These are phyloP conservation scores for Pythium aristosporum DNA, from an alignment of 352 stramenopile genomes.

Conservation along the genomic window DNA sequence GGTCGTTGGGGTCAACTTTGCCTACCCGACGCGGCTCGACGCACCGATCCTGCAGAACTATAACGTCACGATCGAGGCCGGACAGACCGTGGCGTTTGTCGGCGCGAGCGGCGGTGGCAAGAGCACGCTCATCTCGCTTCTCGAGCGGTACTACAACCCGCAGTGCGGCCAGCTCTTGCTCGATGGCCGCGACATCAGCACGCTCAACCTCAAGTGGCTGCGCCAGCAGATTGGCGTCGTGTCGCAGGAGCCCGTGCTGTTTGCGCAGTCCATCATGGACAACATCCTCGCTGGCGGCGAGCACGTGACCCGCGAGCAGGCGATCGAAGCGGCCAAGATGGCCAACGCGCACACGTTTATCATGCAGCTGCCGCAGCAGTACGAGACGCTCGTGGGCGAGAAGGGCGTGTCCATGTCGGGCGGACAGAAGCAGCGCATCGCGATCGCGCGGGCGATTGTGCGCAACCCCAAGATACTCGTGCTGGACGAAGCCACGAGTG, in stretches of 20 bases:
- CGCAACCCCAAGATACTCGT: conserved; percentile 11
- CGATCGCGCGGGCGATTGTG: conserved; percentile 73
- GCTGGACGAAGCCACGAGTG: conserved; percentile 12
- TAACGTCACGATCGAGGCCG: conserved; percentile 31
- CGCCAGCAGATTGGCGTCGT: conserved; percentile 4
- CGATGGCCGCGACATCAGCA: conserved; percentile 56
- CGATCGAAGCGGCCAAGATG: not conserved
- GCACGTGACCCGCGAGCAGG: not conserved
- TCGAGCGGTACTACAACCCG: conserved; percentile 87
- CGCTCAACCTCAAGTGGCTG: conserved; percentile 46
- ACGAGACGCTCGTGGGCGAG: conserved; percentile 14
- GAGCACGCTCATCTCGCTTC: conserved; percentile 48
- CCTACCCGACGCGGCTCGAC: conserved; percentile 60
- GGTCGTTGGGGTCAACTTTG: conserved; percentile 53
- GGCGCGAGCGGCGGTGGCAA: conserved; percentile 34
- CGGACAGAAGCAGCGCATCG: conserved; percentile 79
- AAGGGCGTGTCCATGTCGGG: conserved; percentile 28
- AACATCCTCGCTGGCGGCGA: conserved; percentile 3
- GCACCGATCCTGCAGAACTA: conserved; percentile 35
- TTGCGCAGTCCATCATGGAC: conserved; percentile 1
- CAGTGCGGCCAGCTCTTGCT: conserved; percentile 58
- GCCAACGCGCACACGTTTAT: conserved; percentile 6
- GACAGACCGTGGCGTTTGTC: conserved; percentile 36
- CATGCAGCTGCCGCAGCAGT: conserved; percentile 10
- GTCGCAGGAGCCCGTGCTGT: conserved; percentile 12